These are phyloP conservation scores for Anaeromyces robustus DNA, from an alignment of 192 early-diverging fungal genomes.

Conservation along the genomic window DNA sequence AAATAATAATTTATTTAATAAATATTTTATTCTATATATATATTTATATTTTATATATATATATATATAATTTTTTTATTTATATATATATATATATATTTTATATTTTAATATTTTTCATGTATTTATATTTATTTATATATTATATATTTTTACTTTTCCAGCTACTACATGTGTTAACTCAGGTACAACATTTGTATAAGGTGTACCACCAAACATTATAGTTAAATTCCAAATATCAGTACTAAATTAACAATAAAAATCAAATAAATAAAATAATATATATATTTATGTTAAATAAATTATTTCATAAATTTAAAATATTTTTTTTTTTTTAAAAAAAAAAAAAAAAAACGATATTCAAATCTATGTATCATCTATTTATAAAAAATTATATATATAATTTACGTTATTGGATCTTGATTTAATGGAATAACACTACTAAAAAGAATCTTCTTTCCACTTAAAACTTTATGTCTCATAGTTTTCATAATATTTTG, in stretches of 20 bases:
- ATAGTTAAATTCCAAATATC: conserved; percentile 70
- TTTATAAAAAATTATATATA: too few relatives aligned
- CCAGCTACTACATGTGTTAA: conserved; percentile 84
- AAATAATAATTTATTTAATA: too few relatives aligned
- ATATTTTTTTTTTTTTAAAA: neutral
- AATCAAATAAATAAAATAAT: neutral
- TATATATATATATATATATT: neutral
- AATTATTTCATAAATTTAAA: too few relatives aligned
- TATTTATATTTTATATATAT: too few relatives aligned
- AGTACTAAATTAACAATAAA: conserved; percentile 20
- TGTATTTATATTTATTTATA: neutral
- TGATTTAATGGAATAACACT: conserved; percentile 58
- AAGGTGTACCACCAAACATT: conserved; percentile 71
- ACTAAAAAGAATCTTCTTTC: conserved; percentile 59
- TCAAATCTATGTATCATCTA: too few relatives aligned
- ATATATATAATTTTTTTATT: too few relatives aligned
- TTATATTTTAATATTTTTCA: neutral
- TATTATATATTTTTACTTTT: conserved; percentile 28
- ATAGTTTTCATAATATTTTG: conserved; percentile 39
- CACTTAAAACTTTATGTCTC: conserved; percentile 46
- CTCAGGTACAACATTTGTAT: conserved; percentile 27
- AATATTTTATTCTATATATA: too few relatives aligned
- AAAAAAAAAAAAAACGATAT: neutral
- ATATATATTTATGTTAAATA: neutral
- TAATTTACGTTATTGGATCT: conserved; percentile 17